Conservation (phyloP, 2,329 filamentous ascomycete species). For the Pyricularia grisea region DNA sequence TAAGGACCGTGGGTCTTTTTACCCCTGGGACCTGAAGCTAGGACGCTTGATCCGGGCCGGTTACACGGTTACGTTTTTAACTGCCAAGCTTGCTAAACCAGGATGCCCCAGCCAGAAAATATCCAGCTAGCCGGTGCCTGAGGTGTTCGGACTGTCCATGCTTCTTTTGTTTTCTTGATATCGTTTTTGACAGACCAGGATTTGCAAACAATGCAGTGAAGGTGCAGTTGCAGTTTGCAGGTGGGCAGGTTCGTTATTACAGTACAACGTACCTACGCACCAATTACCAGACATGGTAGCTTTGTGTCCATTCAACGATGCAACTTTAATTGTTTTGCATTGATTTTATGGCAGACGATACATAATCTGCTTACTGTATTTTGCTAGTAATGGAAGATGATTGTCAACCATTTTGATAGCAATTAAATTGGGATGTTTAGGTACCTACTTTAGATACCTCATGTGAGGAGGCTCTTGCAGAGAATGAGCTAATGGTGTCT, state of each 20-base stretch:
- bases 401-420: too few species aligned
- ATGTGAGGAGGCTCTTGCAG: neutral
- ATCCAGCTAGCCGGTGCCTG: neutral
- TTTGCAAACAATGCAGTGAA: neutral
- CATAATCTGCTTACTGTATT: too few species aligned
- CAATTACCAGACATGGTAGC: neutral
- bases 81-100: neutral
- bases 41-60: neutral
- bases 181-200: neutral
- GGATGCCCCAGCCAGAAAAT: neutral
- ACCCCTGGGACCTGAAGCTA: neutral
- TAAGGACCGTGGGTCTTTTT: neutral
- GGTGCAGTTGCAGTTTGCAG: neutral
- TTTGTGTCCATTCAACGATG: neutral
- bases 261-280: too few species aligned
- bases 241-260: neutral
- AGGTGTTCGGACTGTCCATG: neutral
- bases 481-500: neutral
- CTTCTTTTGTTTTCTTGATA: neutral
- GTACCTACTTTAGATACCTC: too few species aligned
- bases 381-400: too few species aligned
- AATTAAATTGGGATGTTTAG: too few species aligned
- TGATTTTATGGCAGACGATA: neutral
- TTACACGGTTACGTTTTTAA: neutral
- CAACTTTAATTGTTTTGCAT: neutral